phyloP scores from a whole-genome alignment of 2,329 filamentous ascomycete genomes.

The Neonectria neomacrospora region DNA sequence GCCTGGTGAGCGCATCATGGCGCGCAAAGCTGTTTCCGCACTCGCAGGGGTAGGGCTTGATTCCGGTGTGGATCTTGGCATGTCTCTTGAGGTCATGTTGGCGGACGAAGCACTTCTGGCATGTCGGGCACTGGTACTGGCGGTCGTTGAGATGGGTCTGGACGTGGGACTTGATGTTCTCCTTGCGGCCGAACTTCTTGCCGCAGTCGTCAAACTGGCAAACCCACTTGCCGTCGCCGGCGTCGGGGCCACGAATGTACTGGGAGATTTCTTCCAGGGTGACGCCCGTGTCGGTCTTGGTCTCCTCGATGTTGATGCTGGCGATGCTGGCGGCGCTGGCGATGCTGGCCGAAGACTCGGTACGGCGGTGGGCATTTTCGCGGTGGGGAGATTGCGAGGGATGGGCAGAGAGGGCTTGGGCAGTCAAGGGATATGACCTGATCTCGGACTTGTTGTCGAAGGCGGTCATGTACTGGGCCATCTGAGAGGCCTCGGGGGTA shows the following conservation, averaged over 20 bases:
- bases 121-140: slow-evolving; percentile 93
- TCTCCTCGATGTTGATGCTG: slow-evolving; percentile 72
- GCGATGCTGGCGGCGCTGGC: slow-evolving; percentile 69
- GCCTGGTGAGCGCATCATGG: slow-evolving; percentile 93
- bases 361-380: slow-evolving; percentile 61
- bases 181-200: slow-evolving; percentile 94
- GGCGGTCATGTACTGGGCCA: slow-evolving; percentile 54
- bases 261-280: slow-evolving; percentile 84
- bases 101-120: slow-evolving; percentile 94
- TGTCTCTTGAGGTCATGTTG: slow-evolving; percentile 98
- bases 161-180: slow-evolving; percentile 98
- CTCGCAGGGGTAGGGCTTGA: slow-evolving; percentile 94
- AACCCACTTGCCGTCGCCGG: slow-evolving; percentile 80
- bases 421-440: slow-evolving; percentile 43
- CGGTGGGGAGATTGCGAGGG: slow-evolving; percentile 37
- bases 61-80: slow-evolving; percentile 95
- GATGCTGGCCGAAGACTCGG: slow-evolving; percentile 69
- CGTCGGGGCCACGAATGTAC: slow-evolving; percentile 78
- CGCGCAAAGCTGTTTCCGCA: slow-evolving; percentile 95
- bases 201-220: slow-evolving; percentile 82
- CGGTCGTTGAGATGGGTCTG: slow-evolving; percentile 97
- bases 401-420: slow-evolving; percentile 33
- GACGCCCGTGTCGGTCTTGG: slow-evolving; percentile 82
- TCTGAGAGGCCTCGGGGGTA: slow-evolving; percentile 63
- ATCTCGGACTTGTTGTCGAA: slow-evolving; percentile 59